phyloP scores from a whole-genome alignment of 176 grass and related monocot genomes.

The Puya raimondii region DNA sequence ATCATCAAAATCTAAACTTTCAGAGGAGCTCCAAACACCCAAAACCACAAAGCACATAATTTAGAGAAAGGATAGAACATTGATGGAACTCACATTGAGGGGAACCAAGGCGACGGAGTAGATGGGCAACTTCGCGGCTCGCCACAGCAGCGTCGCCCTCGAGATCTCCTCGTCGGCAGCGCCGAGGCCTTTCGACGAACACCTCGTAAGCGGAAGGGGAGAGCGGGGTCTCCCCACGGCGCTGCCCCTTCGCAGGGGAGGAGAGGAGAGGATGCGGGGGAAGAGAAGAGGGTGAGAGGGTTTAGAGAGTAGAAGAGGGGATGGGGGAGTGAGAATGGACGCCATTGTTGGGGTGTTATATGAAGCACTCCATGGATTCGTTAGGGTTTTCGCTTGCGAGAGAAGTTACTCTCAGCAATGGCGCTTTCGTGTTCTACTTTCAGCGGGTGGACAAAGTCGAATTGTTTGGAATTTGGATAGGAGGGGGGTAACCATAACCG shows the following conservation, averaged over 20 bases:
- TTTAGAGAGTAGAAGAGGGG: slow-evolving; percentile 23
- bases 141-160: slow-evolving; percentile 56
- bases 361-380: slow-evolving; percentile 23
- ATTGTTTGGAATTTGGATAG: no score
- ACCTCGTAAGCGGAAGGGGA: slow-evolving; percentile 6
- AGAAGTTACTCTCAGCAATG: not conserved
- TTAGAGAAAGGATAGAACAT: not conserved
- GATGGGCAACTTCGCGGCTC: slow-evolving; percentile 75
- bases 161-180: slow-evolving; percentile 22
- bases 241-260: not conserved
- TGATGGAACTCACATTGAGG: slow-evolving; percentile 39
- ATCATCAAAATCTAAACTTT: not conserved
- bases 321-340: slow-evolving; percentile 16
- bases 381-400: not conserved
- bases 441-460: no score
- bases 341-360: slow-evolving; percentile 5
- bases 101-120: slow-evolving; percentile 79
- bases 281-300: slow-evolving; percentile 8
- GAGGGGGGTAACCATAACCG: no score
- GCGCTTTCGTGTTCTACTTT: not conserved
- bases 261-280: not conserved
- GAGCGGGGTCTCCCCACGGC: not conserved
- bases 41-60: not conserved
- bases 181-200: not conserved
- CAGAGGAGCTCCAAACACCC: not conserved